A percentile compares a stretch with the other conserved stretches of the same genome.
These are phyloP conservation scores for Alternaria arbusti DNA, from an alignment of 2,329 filamentous ascomycete species.

Conservation along the genomic window DNA sequence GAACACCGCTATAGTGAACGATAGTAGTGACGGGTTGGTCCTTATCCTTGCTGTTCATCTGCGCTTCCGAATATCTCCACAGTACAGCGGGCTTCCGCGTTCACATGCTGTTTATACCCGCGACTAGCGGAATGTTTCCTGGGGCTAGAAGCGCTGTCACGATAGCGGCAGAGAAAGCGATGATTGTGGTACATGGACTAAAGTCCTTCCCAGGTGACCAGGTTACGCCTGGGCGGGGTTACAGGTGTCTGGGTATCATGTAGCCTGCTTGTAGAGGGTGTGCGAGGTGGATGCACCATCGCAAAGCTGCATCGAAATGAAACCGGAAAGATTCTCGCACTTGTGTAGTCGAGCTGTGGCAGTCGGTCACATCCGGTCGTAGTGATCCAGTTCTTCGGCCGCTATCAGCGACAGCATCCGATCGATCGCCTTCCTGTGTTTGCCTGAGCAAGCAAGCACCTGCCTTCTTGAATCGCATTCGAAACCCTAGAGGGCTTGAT, in stretches of 20 bases:
- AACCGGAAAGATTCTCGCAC: background rate
- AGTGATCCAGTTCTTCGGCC: background rate
- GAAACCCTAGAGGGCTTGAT: constrained; percentile 11
- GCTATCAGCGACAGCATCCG: background rate
- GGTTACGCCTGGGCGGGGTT: constrained; percentile 22
- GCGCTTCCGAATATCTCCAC: constrained; percentile 7
- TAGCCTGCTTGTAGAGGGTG: background rate
- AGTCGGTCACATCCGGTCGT: background rate
- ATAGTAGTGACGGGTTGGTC: background rate
- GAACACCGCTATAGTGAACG: constrained; percentile 1
- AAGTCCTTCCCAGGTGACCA: constrained; percentile 5
- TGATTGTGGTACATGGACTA: background rate
- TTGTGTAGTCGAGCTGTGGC: background rate
- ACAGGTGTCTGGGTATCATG: background rate
- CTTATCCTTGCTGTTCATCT: constrained; percentile 7
- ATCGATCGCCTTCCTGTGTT: background rate
- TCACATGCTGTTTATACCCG: constrained; percentile 13
- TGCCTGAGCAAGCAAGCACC: constrained; percentile 6
- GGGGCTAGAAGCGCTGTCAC: constrained; percentile 8
- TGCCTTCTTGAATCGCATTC: constrained; percentile 8
- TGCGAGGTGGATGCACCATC: background rate
- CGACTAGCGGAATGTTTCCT: constrained; percentile 8
- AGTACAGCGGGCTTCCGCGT: background rate
- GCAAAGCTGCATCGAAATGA: background rate
- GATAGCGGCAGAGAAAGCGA: constrained; percentile 9